Percentiles rank a stretch among this genome's conserved stretches.
Evolutionary conservation across 495 filamentous ascomycete species (phyloP).

Genomic region (Penicillium malachiteum): DNA sequence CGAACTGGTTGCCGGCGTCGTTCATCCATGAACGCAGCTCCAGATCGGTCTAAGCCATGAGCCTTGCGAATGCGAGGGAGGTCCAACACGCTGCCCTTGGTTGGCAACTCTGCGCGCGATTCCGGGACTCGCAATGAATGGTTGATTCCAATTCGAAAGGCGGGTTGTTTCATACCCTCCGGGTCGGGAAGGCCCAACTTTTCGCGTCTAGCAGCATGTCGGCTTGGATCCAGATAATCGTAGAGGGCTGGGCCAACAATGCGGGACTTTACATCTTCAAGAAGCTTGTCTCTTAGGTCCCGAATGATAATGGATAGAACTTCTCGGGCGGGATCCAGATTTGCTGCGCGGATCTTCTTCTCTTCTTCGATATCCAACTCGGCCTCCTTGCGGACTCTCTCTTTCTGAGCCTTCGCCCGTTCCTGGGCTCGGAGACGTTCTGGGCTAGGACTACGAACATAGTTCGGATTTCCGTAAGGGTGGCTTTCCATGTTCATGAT

Average conservation of each 20-base stretch:
- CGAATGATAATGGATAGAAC: slow-evolving; percentile 71
- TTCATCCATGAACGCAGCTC: slow-evolving; percentile 73
- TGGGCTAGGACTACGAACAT: slow-evolving; percentile 62
- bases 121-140: slow-evolving; percentile 64
- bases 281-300: slow-evolving; percentile 80
- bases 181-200: slow-evolving; percentile 75
- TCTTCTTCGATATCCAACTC: slow-evolving; percentile 81
- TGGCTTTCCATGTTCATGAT: slow-evolving; percentile 88
- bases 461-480: slow-evolving; percentile 63
- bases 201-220: slow-evolving; percentile 71
- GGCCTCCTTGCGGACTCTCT: slow-evolving; percentile 63
- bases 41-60: slow-evolving; percentile 56
- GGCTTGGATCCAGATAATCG: slow-evolving; percentile 78
- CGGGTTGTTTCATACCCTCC: slow-evolving; percentile 49
- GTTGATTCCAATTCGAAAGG: slow-evolving; percentile 50
- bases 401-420: slow-evolving; percentile 53
- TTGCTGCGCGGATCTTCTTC: slow-evolving; percentile 74
- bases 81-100: slow-evolving; percentile 58
- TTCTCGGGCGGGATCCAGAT: slow-evolving; percentile 82
- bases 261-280: slow-evolving; percentile 81
- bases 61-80: slow-evolving; percentile 73
- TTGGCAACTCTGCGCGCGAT: slow-evolving; percentile 49
- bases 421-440: slow-evolving; percentile 52
- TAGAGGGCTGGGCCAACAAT: slow-evolving; percentile 80
- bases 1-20: slow-evolving; percentile 61